These are phyloP conservation scores for Bromus sterilis DNA, from an alignment of 176 grass and related monocot genomes.

Conservation along the genomic window DNA sequence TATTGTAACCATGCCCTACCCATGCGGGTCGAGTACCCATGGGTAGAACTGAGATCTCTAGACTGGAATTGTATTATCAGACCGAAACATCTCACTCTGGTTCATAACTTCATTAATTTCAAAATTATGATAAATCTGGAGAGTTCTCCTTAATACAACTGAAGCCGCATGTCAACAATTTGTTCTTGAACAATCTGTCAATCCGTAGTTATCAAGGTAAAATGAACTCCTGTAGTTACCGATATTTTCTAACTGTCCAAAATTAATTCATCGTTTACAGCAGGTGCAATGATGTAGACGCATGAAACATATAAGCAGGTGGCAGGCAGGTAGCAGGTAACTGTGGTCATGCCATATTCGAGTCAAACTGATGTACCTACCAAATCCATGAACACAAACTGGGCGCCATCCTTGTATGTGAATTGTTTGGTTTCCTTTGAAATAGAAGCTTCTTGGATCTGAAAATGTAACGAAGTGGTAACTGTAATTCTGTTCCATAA, in stretches of 20 bases:
- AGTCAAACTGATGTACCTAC: constrained; percentile 17
- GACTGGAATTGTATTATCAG: background rate
- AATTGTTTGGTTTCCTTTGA: constrained; percentile 91
- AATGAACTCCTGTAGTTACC: background rate
- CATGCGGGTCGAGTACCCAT: background rate
- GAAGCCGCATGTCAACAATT: background rate
- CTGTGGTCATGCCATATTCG: background rate
- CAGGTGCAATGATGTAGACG: background rate
- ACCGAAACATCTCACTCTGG: background rate
- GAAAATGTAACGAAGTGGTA: background rate
- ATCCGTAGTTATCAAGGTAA: background rate
- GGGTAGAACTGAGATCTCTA: background rate
- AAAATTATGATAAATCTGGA: background rate
- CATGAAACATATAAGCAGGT: background rate
- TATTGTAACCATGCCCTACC: background rate
- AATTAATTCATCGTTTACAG: background rate
- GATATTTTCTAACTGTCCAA: background rate
- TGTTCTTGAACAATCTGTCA: background rate
- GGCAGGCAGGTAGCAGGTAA: background rate
- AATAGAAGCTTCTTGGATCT: constrained; percentile 82
- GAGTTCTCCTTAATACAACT: background rate
- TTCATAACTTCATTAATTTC: background rate
- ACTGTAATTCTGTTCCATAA: background rate
- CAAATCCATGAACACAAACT: constrained; percentile 98
- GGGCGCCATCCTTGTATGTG: constrained; percentile 83